Evolutionary conservation across 108 stramenopile species (phyloP), one percentile per base, ranked within the genome.

Genomic region (Poteriospumella lacustris): DNA sequence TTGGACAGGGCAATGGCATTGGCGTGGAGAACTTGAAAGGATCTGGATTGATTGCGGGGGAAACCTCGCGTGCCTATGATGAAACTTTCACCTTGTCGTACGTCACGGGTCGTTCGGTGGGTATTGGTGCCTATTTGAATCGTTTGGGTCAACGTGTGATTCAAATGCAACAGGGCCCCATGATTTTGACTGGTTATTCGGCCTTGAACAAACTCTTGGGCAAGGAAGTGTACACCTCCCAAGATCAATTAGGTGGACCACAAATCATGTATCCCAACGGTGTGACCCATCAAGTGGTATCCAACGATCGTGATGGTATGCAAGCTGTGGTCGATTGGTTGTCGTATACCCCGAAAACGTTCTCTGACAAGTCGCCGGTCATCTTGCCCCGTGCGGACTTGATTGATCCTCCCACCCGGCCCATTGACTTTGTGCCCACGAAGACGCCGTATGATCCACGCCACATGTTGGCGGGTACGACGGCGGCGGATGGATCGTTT

Each of bases 201-300:
- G 95, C 95, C 9, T 86, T 97, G 81, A 97, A 97, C 92, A 97
- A 97, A 88, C 90, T 97, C 42, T 90, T 97, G 58, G 34, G 60
- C 31, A 91, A 94, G 58, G 93, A 94, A 43, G 95, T 97, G 29
- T 97, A 96, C 94, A 93, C 88, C 44, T 93, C 94, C 3, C 92
- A 97, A 62, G 94, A 97, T 79, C 97, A 96, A 84, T 94, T 97
- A 68, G 96, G 96, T 68, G 96, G 96, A 62, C 96, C 95, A 24
- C 94, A 96, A 84, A 90, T 97, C 82, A 97, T 97, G 97, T 81
- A 81, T 84, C 97, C 97, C 67, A 97, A 97, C 78, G 97, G 97
- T 80, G 92, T 94, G 44, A 80, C 93, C 26, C 97, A 97, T 77
- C 87, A 93, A 59, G 85, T 91, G 78, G 97, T 95, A 5, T 87